These are phyloP conservation scores for Pythium phragmitis DNA, from an alignment of 352 stramenopile species.

Conservation along the genomic window DNA sequence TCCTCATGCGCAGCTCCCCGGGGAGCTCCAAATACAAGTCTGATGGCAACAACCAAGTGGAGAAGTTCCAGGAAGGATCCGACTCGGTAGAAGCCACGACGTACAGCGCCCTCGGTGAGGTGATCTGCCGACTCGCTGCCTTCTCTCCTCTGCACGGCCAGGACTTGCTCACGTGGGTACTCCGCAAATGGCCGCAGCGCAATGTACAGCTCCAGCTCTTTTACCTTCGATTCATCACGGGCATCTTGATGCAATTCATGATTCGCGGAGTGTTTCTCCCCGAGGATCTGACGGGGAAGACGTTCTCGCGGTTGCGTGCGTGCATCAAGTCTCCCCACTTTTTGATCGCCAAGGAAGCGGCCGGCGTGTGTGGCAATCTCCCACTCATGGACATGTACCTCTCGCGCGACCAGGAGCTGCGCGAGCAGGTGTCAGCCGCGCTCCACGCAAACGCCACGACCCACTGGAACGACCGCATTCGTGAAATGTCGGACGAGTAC, in stretches of 20 bases:
- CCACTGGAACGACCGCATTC: conserved; percentile 81
- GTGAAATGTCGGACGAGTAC: conserved; percentile 73
- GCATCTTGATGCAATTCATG: conserved; percentile 63
- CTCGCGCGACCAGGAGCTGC: conserved; percentile 47
- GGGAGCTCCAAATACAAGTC: conserved; percentile 27
- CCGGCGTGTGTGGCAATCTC: conserved; percentile 57
- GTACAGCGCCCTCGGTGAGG: conserved; percentile 52
- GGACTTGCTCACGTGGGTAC: conserved; percentile 61
- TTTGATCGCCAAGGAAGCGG: conserved; percentile 70
- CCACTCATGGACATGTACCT: conserved; percentile 72
- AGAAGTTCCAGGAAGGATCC: conserved; percentile 64
- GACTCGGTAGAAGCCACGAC: conserved; percentile 65
- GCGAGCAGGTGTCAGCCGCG: conserved; percentile 57
- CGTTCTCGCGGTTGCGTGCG: conserved; percentile 47
- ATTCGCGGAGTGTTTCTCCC: conserved; percentile 53
- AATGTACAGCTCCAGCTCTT: conserved; percentile 79
- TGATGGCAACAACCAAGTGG: conserved; percentile 52
- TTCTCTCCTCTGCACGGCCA: conserved; percentile 69
- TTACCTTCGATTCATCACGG: conserved; percentile 63
- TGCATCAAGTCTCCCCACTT: conserved; percentile 74
- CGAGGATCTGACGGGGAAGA: conserved; percentile 39
- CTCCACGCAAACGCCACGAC: conserved; percentile 62
- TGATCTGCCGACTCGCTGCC: conserved; percentile 57
- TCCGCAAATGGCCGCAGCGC: conserved; percentile 70
- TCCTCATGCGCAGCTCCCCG: conserved; percentile 59